Conservation (phyloP, 116 monocot genomes). For the Papilionanthe hybrid region DNA sequence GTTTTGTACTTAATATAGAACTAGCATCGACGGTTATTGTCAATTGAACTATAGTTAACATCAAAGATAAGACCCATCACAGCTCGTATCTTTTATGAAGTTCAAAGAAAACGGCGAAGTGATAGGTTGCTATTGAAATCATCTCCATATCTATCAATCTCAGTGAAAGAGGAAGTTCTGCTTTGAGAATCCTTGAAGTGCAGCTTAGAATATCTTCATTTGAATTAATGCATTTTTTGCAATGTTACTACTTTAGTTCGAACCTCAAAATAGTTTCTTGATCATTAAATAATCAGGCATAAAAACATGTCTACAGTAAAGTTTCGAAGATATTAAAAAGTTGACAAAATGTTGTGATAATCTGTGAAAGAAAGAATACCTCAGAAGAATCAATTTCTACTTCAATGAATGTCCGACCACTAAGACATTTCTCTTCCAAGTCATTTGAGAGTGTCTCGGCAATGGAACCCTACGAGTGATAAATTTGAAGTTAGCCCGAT, state of each 20-base stretch:
- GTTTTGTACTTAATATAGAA: background rate
- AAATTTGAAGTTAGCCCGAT: no score
- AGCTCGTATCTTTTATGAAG: background rate
- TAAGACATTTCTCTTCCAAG: constrained; percentile 71
- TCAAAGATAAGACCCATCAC: background rate
- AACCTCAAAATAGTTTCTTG: constrained; percentile 44
- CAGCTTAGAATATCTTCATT: constrained; percentile 75
- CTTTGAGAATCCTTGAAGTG: constrained; percentile 74
- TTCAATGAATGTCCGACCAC: constrained; percentile 83
- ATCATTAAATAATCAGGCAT: background rate
- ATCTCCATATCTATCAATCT: constrained; percentile 79
- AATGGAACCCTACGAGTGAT: constrained; percentile 30
- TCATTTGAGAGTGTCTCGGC: constrained; percentile 78
- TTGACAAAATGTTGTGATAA: background rate
- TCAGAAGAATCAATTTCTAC: constrained; percentile 87
- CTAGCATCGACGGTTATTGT: background rate
- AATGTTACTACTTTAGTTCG: constrained; percentile 72
- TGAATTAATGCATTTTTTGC: constrained; percentile 63
- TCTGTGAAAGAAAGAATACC: constrained; percentile 28
- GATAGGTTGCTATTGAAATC: background rate
- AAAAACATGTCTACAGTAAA: background rate
- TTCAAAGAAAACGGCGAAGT: background rate
- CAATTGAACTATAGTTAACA: background rate
- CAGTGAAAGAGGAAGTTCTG: constrained; percentile 85
- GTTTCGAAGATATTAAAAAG: background rate